Percentiles rank a stretch among this genome's conserved stretches.
Conservation (phyloP, 148 eudicot species). For the Simmondsia chinensis region DNA sequence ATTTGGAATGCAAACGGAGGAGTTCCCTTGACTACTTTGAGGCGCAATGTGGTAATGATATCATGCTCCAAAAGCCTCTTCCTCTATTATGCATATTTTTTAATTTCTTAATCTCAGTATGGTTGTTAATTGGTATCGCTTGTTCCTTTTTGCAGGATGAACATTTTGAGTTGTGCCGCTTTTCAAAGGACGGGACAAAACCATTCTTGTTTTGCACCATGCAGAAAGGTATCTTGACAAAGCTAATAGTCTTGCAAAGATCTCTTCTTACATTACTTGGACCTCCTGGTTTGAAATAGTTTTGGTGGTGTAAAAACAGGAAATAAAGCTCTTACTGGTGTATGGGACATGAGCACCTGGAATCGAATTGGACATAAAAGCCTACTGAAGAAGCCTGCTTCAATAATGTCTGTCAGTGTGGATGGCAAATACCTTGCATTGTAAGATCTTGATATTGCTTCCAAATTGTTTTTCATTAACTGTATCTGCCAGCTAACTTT, state of each 20-base stretch:
- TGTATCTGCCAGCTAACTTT: background rate
- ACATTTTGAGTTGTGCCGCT: constrained; percentile 78
- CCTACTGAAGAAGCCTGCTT: constrained; percentile 74
- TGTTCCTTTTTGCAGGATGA: constrained; percentile 52
- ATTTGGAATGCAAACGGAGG: no score
- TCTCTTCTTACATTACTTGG: background rate
- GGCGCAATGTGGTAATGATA: constrained; percentile 50
- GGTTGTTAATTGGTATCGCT: constrained; percentile 10
- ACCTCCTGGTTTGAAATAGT: background rate
- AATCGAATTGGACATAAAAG: constrained; percentile 75
- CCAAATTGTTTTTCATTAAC: background rate
- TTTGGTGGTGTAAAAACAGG: constrained; percentile 26
- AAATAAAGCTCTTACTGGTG: constrained; percentile 50
- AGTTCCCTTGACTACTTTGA: no score
- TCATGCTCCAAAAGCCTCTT: background rate
- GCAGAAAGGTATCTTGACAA: constrained; percentile 55
- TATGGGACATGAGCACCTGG: constrained; percentile 98
- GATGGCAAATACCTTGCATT: constrained; percentile 96
- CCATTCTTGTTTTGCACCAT: constrained; percentile 86
- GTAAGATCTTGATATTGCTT: constrained; percentile 38
- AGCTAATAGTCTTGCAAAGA: background rate
- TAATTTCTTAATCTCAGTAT: no score
- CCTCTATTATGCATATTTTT: background rate
- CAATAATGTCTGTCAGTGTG: constrained; percentile 59
- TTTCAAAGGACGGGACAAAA: constrained; percentile 95